These are phyloP conservation scores for Cercophora samala DNA, from an alignment of 495 filamentous ascomycete species.

Conservation along the genomic window DNA sequence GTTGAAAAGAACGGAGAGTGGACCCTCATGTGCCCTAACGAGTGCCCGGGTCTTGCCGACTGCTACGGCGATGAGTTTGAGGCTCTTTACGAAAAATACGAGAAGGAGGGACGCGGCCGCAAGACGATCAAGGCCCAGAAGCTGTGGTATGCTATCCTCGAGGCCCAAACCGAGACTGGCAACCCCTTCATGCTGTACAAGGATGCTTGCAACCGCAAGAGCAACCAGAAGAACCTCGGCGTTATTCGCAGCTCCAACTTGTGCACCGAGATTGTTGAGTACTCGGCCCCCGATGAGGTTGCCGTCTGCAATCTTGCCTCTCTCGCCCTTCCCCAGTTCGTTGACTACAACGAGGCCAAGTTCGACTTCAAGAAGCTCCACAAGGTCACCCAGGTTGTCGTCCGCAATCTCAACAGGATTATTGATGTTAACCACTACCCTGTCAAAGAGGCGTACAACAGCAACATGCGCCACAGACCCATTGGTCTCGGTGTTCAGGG, in stretches of 20 bases:
- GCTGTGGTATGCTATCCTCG: slow-evolving; percentile 96
- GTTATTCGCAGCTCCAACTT: slow-evolving; percentile 98
- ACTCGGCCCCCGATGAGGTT: slow-evolving; percentile 94
- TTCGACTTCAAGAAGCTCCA: slow-evolving; percentile 96
- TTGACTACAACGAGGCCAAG: slow-evolving; percentile 72
- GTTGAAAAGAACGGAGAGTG: slow-evolving; percentile 92
- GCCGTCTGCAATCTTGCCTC: slow-evolving; percentile 98
- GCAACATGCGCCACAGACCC: slow-evolving; percentile 93
- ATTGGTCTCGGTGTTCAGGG: slow-evolving; percentile 96
- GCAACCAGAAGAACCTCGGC: slow-evolving; percentile 99
- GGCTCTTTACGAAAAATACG: slow-evolving; percentile 89
- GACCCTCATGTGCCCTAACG: slow-evolving; percentile 97
- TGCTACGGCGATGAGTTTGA: slow-evolving; percentile 98
- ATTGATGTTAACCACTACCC: slow-evolving; percentile 98
- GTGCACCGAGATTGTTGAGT: slow-evolving; percentile 98
- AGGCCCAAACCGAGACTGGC: slow-evolving; percentile 97
- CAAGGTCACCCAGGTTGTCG: slow-evolving; percentile 84
- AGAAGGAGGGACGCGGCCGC: slow-evolving; percentile 82
- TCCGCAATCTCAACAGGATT: slow-evolving; percentile 93
- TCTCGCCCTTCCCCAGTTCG: slow-evolving; percentile 82
- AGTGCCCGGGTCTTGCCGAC: slow-evolving; percentile 91
- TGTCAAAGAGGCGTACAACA: slow-evolving; percentile 83
- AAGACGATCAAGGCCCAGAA: slow-evolving; percentile 95
- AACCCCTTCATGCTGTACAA: slow-evolving; percentile 99
- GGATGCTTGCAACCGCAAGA: slow-evolving; percentile 95